Percentiles rank a stretch among this genome's conserved stretches.
Conservation (phyloP, 2,329 filamentous ascomycete species). For the Fusarium citri region DNA sequence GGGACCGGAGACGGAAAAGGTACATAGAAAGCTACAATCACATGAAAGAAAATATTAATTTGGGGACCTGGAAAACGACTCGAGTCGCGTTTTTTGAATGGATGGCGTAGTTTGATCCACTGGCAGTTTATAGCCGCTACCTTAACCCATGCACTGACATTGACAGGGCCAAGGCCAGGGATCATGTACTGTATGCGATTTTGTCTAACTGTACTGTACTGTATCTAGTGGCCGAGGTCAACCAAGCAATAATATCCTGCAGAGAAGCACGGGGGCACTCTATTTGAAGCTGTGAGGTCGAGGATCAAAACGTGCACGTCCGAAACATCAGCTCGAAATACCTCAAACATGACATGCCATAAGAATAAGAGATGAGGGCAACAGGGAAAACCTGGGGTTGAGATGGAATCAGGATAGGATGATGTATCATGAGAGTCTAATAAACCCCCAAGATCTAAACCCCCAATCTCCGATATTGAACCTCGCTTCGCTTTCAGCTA, state of each 20-base stretch:
- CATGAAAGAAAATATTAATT: slow-evolving; percentile 25
- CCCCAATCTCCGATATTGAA: neutral
- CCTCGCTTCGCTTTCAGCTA: neutral
- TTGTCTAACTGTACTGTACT: neutral
- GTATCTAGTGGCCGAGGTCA: slow-evolving; percentile 17
- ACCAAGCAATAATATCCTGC: slow-evolving; percentile 34
- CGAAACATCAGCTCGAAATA: slow-evolving; percentile 15
- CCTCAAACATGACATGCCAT: slow-evolving; percentile 22
- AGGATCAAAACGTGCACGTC: slow-evolving; percentile 17
- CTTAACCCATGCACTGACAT: slow-evolving; percentile 18
- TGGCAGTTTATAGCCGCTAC: slow-evolving; percentile 29
- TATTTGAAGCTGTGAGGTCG: slow-evolving; percentile 20
- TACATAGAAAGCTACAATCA: slow-evolving; percentile 13
- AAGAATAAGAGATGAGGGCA: neutral
- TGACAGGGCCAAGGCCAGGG: slow-evolving; percentile 10
- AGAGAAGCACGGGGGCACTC: slow-evolving; percentile 32
- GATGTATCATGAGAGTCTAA: slow-evolving; percentile 13
- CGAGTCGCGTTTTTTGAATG: slow-evolving; percentile 30
- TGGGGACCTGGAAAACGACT: neutral
- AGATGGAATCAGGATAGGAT: slow-evolving; percentile 25
- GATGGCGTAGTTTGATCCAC: slow-evolving; percentile 32
- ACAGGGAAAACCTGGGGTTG: slow-evolving; percentile 24
- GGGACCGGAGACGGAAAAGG: slow-evolving; percentile 27
- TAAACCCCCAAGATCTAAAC: slow-evolving; percentile 24
- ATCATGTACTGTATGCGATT: slow-evolving; percentile 23